Evolutionary conservation across 768 basidiomycete species (phyloP), one percentile per base, ranked within the genome.

Genomic region (Rhodotorula sphaerocarpa): DNA sequence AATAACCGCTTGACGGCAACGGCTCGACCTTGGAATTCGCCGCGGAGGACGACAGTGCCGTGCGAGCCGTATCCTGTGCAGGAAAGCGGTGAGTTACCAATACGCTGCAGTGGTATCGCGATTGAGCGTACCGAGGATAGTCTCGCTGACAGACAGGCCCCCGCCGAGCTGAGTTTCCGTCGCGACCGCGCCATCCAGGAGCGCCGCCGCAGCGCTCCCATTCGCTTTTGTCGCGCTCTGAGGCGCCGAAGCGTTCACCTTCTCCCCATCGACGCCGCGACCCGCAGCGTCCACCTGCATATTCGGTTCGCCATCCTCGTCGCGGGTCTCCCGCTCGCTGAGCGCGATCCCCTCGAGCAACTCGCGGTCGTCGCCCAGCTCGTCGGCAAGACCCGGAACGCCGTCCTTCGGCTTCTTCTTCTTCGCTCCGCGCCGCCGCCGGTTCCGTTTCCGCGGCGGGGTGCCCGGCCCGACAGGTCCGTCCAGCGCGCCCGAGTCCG

Each of bases 1-100:
- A 97, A 81, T 5, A 99, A 82, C 0, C 95, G 88, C 75, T 99
- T 97, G 60, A 99, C 91, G n/a, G 95, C 95, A 1, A 99, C 95
- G 0, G 93, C 87, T 55, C 95, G 86, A 1, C 90, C 91, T 77
- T 97, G 93, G n/a, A 96, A 82, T 11, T 90, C 87, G 5, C 93
- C 95, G 72, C 86, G 82, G 76, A 83, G 90, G 5, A 99, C 95
- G 45, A 97, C 87, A 0, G 95, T 99, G 10, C 95, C 95, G 72
- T 96, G 91, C 0, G 91, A 96, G 5, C 92, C 92, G 70, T 86
- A 90, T 7, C 92, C 92, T 95, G 66, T 7, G 16, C 25, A 5
- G 0, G 48, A 3, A 48, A 36, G 47, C 6, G 2, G n/a, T 45
- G n/a, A 55, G 20, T 20, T 44, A 9, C 11, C n/a, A n/a, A n/a